These are phyloP conservation scores for Ophiognomonia clavigignenti-juglandacearum DNA, from an alignment of 2,329 filamentous ascomycete genomes.

Conservation along the genomic window DNA sequence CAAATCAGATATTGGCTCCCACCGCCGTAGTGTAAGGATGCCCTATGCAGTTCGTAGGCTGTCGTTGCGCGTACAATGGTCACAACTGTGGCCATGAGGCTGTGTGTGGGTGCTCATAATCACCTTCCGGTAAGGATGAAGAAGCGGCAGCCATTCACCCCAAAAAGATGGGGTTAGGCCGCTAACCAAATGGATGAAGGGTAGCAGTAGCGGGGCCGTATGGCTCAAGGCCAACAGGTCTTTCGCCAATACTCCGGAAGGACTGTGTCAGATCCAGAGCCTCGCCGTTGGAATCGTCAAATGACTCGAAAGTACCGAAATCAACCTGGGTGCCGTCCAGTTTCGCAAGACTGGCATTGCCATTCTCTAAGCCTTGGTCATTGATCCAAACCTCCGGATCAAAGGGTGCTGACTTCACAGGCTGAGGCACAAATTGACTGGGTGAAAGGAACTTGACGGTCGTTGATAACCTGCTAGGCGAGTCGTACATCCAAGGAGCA, in stretches of 20 bases:
- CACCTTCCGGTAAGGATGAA: background rate
- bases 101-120: background rate
- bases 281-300: conserved; percentile 2
- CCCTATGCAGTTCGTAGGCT: background rate
- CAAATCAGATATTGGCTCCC: conserved; percentile 1
- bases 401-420: conserved; percentile 25
- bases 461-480: conserved; percentile 53
- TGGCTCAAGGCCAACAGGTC: conserved; percentile 9
- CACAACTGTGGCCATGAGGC: background rate
- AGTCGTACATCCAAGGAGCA: conserved; percentile 38
- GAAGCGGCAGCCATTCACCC: background rate
- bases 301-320: conserved; percentile 9
- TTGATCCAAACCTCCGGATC: conserved; percentile 12
- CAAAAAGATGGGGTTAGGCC: background rate
- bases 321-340: background rate
- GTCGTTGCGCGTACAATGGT: conserved; percentile 7
- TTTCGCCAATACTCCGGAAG: conserved; percentile 15
- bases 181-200: conserved; percentile 14
- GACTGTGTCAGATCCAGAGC: conserved; percentile 15
- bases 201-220: conserved; percentile 14
- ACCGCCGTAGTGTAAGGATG: background rate
- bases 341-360: background rate
- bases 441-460: conserved; percentile 52
- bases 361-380: background rate
- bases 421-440: conserved; percentile 39